These are phyloP conservation scores for Lophiostoma macrostomum DNA, from an alignment of 495 filamentous ascomycete genomes.

Conservation along the genomic window DNA sequence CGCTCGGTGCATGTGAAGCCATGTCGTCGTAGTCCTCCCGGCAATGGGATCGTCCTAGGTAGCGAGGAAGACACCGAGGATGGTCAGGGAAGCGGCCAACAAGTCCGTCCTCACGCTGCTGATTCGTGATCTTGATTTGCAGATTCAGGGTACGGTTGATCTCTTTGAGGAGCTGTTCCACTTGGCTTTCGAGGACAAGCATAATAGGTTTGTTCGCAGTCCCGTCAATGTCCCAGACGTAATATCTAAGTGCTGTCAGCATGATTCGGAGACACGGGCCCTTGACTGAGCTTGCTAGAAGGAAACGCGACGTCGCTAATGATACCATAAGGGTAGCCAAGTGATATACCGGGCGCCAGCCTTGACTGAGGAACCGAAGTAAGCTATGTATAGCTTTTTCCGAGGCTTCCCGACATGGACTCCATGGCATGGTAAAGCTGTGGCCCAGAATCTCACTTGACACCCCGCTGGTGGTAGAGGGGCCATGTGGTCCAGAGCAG, in stretches of 20 bases:
- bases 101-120: conserved; percentile 49
- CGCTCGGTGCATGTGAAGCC: conserved; percentile 19
- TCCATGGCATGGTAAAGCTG: no score
- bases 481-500: no score
- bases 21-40: conserved; percentile 39
- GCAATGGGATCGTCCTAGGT: conserved; percentile 55
- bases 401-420: no score
- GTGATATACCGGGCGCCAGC: no score
- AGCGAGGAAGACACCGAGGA: conserved; percentile 59
- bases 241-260: conserved; percentile 55
- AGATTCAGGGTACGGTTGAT: conserved; percentile 54
- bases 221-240: conserved; percentile 50
- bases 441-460: no score
- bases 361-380: no score
- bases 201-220: conserved; percentile 51
- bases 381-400: no score
- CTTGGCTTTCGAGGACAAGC: conserved; percentile 62
- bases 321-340: no score
- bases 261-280: no score
- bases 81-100: conserved; percentile 54
- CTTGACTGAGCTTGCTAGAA: no score
- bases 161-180: conserved; percentile 54
- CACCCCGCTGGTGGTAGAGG: no score
- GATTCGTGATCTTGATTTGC: conserved; percentile 50
- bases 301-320: no score